Evolutionary conservation across 2,329 filamentous ascomycete species (phyloP), one percentile per base, ranked within the genome.

Genomic region (Alternaria metachromatica): DNA sequence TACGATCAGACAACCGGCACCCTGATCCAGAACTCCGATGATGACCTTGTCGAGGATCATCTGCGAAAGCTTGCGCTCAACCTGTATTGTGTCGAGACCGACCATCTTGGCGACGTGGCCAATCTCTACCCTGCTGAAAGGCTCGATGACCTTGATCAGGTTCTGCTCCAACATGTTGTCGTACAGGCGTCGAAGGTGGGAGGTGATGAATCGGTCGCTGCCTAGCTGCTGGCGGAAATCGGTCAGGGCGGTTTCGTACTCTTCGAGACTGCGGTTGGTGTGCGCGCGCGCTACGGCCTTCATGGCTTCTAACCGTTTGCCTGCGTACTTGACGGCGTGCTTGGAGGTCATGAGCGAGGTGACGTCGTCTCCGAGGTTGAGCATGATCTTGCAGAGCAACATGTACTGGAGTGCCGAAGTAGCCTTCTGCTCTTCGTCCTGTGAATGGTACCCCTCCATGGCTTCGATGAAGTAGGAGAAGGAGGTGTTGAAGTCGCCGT

Each of bases 11-110:
- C 96, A 98, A 43, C 95, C 95, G n/a, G 94, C 93, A 54, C 96
- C 96, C 83, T 99, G 96, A 80, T 99, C 96, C 72, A 99, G 84
- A 60, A 99, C 96, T 63, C 96, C 96, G 72, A 97, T 93, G 78
- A 99, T 98, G 76, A 98, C 93, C 86, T 97, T 97, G 85, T 99
- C 96, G 63, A 99, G 87, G 77, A 99, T 99, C 96, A 99, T 99
- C 87, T 99, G 96, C 49, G 93, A 96, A 68, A 99, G 87, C 87
- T 99, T 99, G 74, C 94, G 90, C 88, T 99, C 96, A 64, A 99
- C 96, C 84, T 98, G 95, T 81, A 93, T 91, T 25, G 93, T 97
- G 80, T 98, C 96, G 66, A 99, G 87, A 43, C 95, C 94, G 56
- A 99, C 96, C 91, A 98, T 97, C 85, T 96, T 94, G 72, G 96